These are phyloP conservation scores for Pinguiococcus pyrenoidosus DNA, from an alignment of 108 stramenopile genomes.

Conservation along the genomic window DNA sequence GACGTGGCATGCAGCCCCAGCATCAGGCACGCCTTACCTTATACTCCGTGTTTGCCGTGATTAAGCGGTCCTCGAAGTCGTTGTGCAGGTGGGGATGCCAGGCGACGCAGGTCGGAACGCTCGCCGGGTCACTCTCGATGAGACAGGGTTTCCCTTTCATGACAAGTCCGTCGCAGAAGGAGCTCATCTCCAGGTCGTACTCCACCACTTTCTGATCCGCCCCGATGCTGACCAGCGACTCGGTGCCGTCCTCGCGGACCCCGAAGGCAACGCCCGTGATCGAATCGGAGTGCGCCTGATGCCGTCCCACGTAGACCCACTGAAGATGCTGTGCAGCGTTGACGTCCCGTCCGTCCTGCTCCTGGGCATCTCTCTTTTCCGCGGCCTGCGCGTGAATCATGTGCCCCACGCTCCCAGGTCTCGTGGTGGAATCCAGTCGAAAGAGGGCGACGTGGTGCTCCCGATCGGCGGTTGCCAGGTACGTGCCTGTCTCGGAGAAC, in stretches of 20 bases:
- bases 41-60: conserved; percentile 36
- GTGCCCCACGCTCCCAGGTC: no score
- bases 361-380: no score
- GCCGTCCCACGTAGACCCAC: conserved; percentile 29
- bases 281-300: conserved; percentile 12
- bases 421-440: no score
- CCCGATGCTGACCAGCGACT: conserved; percentile 34
- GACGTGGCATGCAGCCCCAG: no score
- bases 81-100: conserved; percentile 35
- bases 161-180: conserved; percentile 4
- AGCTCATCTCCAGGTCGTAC: conserved; percentile 28
- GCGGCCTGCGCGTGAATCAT: no score
- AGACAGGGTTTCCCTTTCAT: conserved; percentile 17
- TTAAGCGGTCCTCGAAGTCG: conserved; percentile 40
- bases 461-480: no score
- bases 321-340: not conserved
- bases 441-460: no score
- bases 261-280: conserved; percentile 43
- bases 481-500: no score
- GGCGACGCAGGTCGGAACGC: conserved; percentile 29
- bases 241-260: conserved; percentile 25
- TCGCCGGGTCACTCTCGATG: conserved; percentile 26
- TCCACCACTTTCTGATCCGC: conserved; percentile 37
- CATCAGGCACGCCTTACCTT: conserved; percentile 45
- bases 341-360: no score